These are phyloP conservation scores for Solidago caesia DNA, from an alignment of 129 eudicot species.

Conservation along the genomic window DNA sequence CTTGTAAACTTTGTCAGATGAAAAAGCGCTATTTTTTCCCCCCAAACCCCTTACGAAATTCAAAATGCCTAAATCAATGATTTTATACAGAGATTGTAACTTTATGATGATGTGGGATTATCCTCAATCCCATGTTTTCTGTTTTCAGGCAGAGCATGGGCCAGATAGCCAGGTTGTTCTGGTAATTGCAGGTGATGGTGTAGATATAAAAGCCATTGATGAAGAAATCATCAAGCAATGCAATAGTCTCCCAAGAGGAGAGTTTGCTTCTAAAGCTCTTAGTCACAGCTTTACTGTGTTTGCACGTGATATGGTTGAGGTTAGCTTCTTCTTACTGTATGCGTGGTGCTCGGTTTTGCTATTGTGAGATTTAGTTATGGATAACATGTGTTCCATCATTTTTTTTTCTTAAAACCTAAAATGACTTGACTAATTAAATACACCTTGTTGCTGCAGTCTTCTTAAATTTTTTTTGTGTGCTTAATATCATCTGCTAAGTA, in stretches of 20 bases:
- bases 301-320: conserved; percentile 99
- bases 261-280: conserved; percentile 84
- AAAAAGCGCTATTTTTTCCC: no score
- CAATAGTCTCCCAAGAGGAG: conserved; percentile 83
- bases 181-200: conserved; percentile 93
- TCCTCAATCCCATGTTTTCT: conserved; percentile 22
- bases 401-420: no score
- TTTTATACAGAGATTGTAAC: neutral
- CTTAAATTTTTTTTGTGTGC: no score
- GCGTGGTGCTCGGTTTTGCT: no score
- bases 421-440: no score
- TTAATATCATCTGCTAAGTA: no score
- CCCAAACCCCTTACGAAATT: no score
- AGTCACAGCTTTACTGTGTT: conserved; percentile 88
- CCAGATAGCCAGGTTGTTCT: conserved; percentile 99
- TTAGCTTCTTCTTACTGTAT: conserved; percentile 24
- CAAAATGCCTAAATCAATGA: no score
- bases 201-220: conserved; percentile 59
- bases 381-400: no score
- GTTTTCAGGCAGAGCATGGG: conserved; percentile 97
- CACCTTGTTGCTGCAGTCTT: no score
- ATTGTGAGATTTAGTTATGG: no score
- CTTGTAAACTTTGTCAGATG: no score
- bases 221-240: conserved; percentile 84
- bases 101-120: neutral